Conservation (phyloP, 345 rosid genomes). For the Diplotaxis tenuifolia region DNA sequence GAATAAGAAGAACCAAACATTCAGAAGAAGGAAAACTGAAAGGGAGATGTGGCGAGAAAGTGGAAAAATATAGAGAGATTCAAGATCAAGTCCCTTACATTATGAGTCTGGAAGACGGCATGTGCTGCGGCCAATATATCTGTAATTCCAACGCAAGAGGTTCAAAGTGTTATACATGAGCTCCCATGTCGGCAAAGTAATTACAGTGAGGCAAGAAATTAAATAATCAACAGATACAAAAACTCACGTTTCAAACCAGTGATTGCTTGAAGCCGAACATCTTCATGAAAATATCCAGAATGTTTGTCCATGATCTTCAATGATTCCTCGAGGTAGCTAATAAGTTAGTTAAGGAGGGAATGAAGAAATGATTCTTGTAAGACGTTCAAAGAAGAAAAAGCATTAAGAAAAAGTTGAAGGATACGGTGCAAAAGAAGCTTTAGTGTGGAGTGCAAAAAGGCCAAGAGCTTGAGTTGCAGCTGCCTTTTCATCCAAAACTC, state of each 20-base stretch:
- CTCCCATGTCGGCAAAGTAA: constrained; percentile 1
- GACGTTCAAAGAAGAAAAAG: not conserved
- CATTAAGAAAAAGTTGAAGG: constrained; percentile 40
- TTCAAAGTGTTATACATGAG: constrained; percentile 8
- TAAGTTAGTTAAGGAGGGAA: constrained; percentile 48
- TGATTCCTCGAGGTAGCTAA: constrained; percentile 90
- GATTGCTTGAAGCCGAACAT: constrained; percentile 95
- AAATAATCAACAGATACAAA: constrained; percentile 5
- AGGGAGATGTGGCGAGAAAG: not conserved
- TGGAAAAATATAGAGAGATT: constrained; percentile 4
- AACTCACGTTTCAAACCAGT: constrained; percentile 80
- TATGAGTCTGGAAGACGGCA: constrained; percentile 69
- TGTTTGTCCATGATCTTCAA: constrained; percentile 77
- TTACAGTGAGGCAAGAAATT: constrained; percentile 8
- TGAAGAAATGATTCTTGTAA: constrained; percentile 11
- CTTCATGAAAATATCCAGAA: constrained; percentile 95
- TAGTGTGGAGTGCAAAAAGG: constrained; percentile 88
- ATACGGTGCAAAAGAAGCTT: constrained; percentile 83
- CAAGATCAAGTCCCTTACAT: constrained; percentile 52
- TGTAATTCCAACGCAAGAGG: constrained; percentile 40
- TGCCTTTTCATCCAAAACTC: constrained; percentile 98
- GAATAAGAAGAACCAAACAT: constrained; percentile 36
- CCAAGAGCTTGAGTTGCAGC: constrained; percentile 99
- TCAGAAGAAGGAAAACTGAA: not conserved
- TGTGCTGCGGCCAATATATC: constrained; percentile 88